Evolutionary conservation across 192 early-diverging fungal species (phyloP).

Genomic region (Linnemannia elongata): DNA sequence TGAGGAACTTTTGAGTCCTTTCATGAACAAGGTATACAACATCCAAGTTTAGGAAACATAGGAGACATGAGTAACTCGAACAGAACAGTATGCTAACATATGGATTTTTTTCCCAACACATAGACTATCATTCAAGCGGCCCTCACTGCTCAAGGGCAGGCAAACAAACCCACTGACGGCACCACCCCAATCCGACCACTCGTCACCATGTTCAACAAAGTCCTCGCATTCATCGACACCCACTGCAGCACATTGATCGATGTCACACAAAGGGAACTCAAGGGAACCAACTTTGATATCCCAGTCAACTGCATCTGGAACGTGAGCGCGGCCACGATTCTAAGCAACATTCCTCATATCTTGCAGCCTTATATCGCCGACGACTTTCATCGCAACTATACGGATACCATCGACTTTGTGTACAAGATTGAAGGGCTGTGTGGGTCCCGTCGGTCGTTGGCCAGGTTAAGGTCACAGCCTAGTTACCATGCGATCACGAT

Average conservation of each 20-base stretch:
- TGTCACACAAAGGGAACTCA: slow-evolving; percentile 67
- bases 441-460: slow-evolving; percentile 57
- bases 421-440: slow-evolving; percentile 62
- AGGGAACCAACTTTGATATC: slow-evolving; percentile 73
- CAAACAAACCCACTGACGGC: not conserved
- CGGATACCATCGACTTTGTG: slow-evolving; percentile 69
- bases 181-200: slow-evolving; percentile 43
- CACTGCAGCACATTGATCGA: slow-evolving; percentile 68
- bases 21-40: slow-evolving; percentile 63
- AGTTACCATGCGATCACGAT: slow-evolving; percentile 70
- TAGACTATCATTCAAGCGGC: slow-evolving; percentile 42
- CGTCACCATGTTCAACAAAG: slow-evolving; percentile 66
- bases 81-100: not conserved
- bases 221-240: slow-evolving; percentile 65
- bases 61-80: not conserved
- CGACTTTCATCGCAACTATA: slow-evolving; percentile 77
- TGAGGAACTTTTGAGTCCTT: slow-evolving; percentile 66
- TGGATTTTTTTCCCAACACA: not conserved
- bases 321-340: slow-evolving; percentile 61
- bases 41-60: too few relatives aligned
- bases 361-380: slow-evolving; percentile 77
- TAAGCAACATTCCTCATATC: slow-evolving; percentile 64
- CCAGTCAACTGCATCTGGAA: slow-evolving; percentile 75
- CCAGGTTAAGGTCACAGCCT: slow-evolving; percentile 63
- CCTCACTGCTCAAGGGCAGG: slow-evolving; percentile 11